These are phyloP conservation scores for Aquilaria sinensis DNA, from an alignment of 345 rosid species.

Conservation along the genomic window DNA sequence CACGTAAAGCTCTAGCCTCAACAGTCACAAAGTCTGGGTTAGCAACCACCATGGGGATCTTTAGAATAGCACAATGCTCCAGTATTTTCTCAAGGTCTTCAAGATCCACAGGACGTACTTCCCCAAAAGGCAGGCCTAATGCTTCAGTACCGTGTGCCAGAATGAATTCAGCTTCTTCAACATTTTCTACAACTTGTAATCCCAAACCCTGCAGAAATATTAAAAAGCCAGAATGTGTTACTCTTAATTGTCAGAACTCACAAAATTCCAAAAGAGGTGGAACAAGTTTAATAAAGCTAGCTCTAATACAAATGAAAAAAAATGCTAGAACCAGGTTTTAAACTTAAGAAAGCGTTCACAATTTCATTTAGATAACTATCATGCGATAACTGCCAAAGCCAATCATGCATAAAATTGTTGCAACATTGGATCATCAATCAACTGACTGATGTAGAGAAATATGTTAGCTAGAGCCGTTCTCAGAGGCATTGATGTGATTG, in stretches of 20 bases:
- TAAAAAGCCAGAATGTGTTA: background rate
- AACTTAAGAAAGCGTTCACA: too few relatives aligned
- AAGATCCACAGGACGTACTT: slow-evolving; percentile 43
- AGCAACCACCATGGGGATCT: slow-evolving; percentile 89
- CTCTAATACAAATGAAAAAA: too few relatives aligned
- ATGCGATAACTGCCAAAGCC: too few relatives aligned
- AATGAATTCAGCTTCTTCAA: slow-evolving; percentile 84
- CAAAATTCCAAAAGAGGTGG: background rate
- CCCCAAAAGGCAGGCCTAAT: slow-evolving; percentile 68
- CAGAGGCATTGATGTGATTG: too few relatives aligned
- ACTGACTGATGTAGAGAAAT: too few relatives aligned
- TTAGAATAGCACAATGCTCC: slow-evolving; percentile 59
- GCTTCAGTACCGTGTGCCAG: slow-evolving; percentile 93
- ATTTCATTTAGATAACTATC: too few relatives aligned
- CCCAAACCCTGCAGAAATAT: slow-evolving; percentile 55
- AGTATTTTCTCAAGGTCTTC: slow-evolving; percentile 76
- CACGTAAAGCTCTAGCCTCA: slow-evolving; percentile 71
- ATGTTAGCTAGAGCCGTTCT: too few relatives aligned
- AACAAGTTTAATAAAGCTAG: too few relatives aligned
- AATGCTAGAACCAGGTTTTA: too few relatives aligned
- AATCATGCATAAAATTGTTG: too few relatives aligned
- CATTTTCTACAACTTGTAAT: slow-evolving; percentile 60
- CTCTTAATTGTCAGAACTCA: background rate
- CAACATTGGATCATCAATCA: too few relatives aligned
- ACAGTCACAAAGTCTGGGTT: slow-evolving; percentile 95